Evolutionary conservation across 208 protist genomes (phyloP).

Genomic region (Histomonas meleagridis): DNA sequence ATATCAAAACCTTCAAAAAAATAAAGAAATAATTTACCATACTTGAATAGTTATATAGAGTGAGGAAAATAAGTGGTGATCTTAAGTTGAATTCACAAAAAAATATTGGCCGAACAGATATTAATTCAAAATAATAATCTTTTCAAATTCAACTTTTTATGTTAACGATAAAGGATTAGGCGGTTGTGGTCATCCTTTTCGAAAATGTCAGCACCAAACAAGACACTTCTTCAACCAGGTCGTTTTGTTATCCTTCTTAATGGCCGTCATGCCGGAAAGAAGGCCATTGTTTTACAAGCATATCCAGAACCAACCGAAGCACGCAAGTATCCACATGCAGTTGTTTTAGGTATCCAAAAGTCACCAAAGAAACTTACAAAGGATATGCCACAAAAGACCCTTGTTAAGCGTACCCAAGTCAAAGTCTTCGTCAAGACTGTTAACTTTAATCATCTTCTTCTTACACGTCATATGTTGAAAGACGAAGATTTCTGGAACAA

Average conservation of each 20-base stretch:
- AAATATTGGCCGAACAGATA: too few species aligned
- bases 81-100: too few species aligned
- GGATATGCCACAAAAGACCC: neutral
- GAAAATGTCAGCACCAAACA: too few species aligned
- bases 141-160: too few species aligned
- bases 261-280: conserved; percentile 19
- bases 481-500: neutral
- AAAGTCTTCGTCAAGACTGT: neutral
- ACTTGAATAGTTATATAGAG: too few species aligned
- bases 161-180: too few species aligned
- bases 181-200: too few species aligned
- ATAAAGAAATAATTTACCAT: too few species aligned
- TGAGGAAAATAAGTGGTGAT: too few species aligned
- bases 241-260: neutral
- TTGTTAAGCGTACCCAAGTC: neutral
- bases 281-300: neutral
- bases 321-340: neutral
- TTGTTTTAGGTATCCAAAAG: neutral
- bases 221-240: neutral
- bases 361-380: conserved; percentile 17
- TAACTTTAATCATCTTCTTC: too few species aligned
- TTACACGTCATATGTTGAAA: neutral
- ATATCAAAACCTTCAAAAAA: too few species aligned
- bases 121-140: too few species aligned
- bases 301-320: conserved; percentile 19